Conservation (phyloP, 352 stramenopile genomes). For the Pythium rhizo-oryzae region DNA sequence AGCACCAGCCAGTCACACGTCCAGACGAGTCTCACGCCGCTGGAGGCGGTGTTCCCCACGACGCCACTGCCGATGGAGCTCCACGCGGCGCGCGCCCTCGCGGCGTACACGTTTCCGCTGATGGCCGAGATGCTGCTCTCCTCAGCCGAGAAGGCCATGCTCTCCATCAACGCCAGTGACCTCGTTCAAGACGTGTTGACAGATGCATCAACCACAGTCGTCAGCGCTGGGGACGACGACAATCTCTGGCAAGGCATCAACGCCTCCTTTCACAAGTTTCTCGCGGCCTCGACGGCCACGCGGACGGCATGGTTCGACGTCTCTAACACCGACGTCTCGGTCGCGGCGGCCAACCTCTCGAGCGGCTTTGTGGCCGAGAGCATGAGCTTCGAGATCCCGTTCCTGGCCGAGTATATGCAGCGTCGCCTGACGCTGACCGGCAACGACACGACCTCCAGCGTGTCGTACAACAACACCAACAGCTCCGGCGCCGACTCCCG, state of each 20-base stretch:
- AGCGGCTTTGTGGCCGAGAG: slow-evolving; percentile 20
- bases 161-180: background rate
- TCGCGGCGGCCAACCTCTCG: slow-evolving; percentile 14
- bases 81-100: slow-evolving; percentile 1
- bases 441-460: slow-evolving; percentile 29
- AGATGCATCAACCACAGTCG: background rate
- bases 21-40: background rate
- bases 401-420: slow-evolving; percentile 28
- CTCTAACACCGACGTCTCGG: slow-evolving; percentile 5
- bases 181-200: background rate
- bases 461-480: slow-evolving; percentile 27
- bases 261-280: slow-evolving; percentile 10
- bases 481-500: background rate
- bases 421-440: slow-evolving; percentile 23
- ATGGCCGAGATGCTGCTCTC: slow-evolving; percentile 22
- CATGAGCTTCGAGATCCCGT: slow-evolving; percentile 30
- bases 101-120: slow-evolving; percentile 18
- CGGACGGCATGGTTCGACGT: slow-evolving; percentile 25
- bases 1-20: slow-evolving; percentile 2
- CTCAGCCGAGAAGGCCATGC: slow-evolving; percentile 1
- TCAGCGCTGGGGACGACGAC: background rate
- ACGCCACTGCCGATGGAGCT: slow-evolving; percentile 3
- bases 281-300: background rate
- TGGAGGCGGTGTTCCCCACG: background rate
- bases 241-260: slow-evolving; percentile 17